Base-by-base conservation (phyloP, 2,329 filamentous ascomycete genomes). In the Drechslera avenae region DNA sequence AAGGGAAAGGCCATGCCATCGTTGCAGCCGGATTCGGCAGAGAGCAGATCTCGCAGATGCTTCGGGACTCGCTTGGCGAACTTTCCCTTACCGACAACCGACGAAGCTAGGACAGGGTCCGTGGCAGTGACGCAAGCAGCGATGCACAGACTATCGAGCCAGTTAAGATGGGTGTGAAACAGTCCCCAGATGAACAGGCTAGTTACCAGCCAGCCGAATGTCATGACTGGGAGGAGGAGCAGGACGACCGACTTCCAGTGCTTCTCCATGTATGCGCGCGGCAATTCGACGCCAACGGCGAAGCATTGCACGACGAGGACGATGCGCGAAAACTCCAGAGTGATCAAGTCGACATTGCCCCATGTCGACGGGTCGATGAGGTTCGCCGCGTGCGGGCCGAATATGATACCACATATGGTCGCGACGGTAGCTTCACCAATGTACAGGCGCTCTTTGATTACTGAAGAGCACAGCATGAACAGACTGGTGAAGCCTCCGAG, bases 1-100 rank as follows among this genome's bases (percentile, higher is more conserved):
- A 99, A 99, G 0, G 94, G 94, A 69, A 99, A 99, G 1, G 94
- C 94, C 94, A 99, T 99, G 76, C 94, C 94, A 73, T 99, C 94
- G 81, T 99, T 99, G 78, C 94, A 99, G 23, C 94, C 94, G 6
- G 94, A 99, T 76, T 99, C 94, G 49, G 92, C 92, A 4, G 94
- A 99, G 10, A 99, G 80, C 43, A 99, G 72, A 76, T 99, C 94
- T 81, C 94, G 85, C 77, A 99, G 79, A 86, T 99, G 94, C 79
- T 97, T 97, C 17, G 94, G 94, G 4, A 99, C 91, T 57, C 94
- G 86, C 78, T 96, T 96, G 30, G 94, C 93, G 67, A 99, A 99
- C 75, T 99, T 99, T 67, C 94, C 94, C 78, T 97, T 99, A 72
- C 94, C 94, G 44, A 99, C 94, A 46, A 99, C 94, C 13, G 94